Conservation (phyloP, 345 rosid species). For the Gossypium australe region DNA sequence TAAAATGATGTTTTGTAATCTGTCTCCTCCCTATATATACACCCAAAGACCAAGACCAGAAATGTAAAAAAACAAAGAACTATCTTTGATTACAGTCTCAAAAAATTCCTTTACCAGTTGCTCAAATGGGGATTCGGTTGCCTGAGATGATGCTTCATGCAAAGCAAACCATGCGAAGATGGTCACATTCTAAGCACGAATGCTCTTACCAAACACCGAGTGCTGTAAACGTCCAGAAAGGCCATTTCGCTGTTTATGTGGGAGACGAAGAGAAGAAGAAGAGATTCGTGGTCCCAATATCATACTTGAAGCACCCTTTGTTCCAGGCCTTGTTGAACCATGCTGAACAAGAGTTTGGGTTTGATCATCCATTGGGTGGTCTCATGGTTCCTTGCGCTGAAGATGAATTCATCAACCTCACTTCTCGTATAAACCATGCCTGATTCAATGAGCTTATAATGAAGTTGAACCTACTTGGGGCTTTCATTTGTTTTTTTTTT, state of each 20-base stretch:
- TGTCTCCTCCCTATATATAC: background rate
- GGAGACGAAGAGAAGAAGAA: conserved; percentile 40
- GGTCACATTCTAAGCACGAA: background rate
- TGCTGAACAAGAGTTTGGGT: conserved; percentile 52
- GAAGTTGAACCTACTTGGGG: background rate
- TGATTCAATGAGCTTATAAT: background rate
- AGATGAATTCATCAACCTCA: conserved; percentile 37
- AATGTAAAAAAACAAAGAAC: background rate
- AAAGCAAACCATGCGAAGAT: background rate
- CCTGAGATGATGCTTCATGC: conserved; percentile 3
- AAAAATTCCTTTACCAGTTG: background rate
- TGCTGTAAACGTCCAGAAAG: conserved; percentile 28
- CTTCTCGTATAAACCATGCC: background rate
- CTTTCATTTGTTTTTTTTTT: background rate
- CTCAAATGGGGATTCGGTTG: background rate
- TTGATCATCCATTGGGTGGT: conserved; percentile 46
- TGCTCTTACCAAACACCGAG: background rate
- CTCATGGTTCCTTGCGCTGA: conserved; percentile 52
- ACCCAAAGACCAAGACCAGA: background rate
- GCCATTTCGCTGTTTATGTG: conserved; percentile 48
- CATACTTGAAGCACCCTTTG: conserved; percentile 34
- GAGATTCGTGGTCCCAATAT: conserved; percentile 41
- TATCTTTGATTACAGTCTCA: background rate
- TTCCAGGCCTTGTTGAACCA: conserved; percentile 42
- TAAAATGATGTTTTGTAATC: background rate